Base-by-base conservation (phyloP, 2,329 filamentous ascomycete genomes). In the Pseudogymnoascus sp. region DNA sequence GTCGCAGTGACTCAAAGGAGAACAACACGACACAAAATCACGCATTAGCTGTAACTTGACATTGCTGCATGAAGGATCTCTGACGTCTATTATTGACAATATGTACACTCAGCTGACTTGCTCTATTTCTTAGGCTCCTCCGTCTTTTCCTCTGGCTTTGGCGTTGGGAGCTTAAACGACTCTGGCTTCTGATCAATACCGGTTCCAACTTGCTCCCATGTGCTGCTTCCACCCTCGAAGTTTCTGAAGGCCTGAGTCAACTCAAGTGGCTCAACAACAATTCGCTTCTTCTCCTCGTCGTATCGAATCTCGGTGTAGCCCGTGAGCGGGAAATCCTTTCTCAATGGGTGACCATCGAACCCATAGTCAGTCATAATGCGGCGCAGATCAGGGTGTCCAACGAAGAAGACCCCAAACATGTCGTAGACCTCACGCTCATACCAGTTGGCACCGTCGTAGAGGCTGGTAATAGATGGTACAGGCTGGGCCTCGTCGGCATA, bases 351-450 rank as follows among this genome's bases (percentile, higher is more conserved):
- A 62, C 95, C 95, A 76, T 99, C 96, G 74, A 99, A 99, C 62
- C 95, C 95, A 76, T 99, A 99, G 76, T 99, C 95, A 68, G 95
- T 99, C 93, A 99, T 96, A 80, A 99, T 97, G 70, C 95, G 86
- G 76, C 95, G 87, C 71, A 99, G 82, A 79, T 99, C 96, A 40
- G 95, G 95, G 80, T 99, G 95, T 66, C 89, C 91, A 62, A 88
- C 83, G 78, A 99, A 99, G 82, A 97, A 97, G 69, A 99, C 92
- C 67, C 95, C 95, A 74, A 96, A 99, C 72, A 99, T 78, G 77
- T 99, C 95, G 79, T 97, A 97, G 24, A 96, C 92, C 79, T 99
- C 95, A 69, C 95, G 86, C 82, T 99, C 95, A 76, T 96, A 97
- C 95, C 95, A 99, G 78, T 97, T 95, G 72, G 95, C 96, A 65